Conservation (phyloP, 1,284 basidiomycete species). For the Limonomyces culmigenus region DNA sequence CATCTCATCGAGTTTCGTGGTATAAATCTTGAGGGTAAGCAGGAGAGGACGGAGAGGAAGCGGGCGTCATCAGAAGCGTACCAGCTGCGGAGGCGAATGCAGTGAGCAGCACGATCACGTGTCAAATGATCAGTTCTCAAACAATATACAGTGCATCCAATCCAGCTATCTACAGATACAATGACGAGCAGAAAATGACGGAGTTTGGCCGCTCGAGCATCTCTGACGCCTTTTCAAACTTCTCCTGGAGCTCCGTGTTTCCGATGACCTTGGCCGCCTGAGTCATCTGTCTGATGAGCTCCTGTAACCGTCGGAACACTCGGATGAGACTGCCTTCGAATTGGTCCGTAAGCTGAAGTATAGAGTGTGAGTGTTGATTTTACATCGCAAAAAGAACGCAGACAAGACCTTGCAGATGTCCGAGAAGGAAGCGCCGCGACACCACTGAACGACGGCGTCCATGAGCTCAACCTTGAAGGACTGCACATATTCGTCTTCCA, state of each 20-base stretch:
- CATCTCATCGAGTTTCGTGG: too few relatives aligned
- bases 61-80: too few relatives aligned
- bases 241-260: constrained; percentile 82
- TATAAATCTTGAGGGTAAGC: too few relatives aligned
- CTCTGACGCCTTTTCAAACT: constrained; percentile 77
- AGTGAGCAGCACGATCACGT: too few relatives aligned
- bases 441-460: constrained; percentile 96
- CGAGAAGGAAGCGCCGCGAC: constrained; percentile 88
- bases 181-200: constrained; percentile 85
- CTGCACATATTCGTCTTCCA: constrained; percentile 90
- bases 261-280: constrained; percentile 93
- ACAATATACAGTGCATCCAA: too few relatives aligned
- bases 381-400: constrained; percentile 8
- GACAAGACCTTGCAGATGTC: constrained; percentile 80
- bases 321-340: constrained; percentile 94
- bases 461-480: constrained; percentile 98
- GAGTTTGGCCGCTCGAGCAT: constrained; percentile 86
- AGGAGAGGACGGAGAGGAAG: too few relatives aligned
- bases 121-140: too few relatives aligned
- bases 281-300: constrained; percentile 90
- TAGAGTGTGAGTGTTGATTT: not conserved
- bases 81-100: too few relatives aligned
- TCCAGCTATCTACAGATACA: constrained; percentile 54
- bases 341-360: constrained; percentile 71
- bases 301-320: constrained; percentile 85